These are phyloP conservation scores for Wickerhamomyces ciferrii DNA, from an alignment of 805 yeast genomes.

Conservation along the genomic window DNA sequence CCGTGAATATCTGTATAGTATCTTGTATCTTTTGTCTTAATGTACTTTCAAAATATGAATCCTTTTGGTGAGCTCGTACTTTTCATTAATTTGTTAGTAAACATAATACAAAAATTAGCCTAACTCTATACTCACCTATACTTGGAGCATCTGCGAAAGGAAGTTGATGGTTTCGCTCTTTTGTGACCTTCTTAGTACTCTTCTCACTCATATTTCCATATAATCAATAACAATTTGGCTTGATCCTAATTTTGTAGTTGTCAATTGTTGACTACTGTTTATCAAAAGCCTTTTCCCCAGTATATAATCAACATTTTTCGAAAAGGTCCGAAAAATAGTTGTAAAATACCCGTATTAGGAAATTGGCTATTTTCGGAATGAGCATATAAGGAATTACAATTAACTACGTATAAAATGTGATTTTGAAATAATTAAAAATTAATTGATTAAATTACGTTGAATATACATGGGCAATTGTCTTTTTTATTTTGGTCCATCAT, in stretches of 20 bases:
- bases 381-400: too few species aligned
- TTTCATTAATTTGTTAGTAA: conserved; percentile 10
- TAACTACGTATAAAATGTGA: too few species aligned
- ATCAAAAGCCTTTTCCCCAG: neutral
- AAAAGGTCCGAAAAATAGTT: neutral
- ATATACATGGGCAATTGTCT: too few species aligned
- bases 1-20: conserved; percentile 44
- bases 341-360: neutral
- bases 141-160: conserved; percentile 87
- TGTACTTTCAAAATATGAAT: conserved; percentile 59
- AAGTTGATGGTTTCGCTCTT: conserved; percentile 19
- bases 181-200: neutral
- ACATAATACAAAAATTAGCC: neutral
- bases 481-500: too few species aligned
- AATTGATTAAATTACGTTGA: too few species aligned
- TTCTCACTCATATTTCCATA: neutral
- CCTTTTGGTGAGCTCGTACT: conserved; percentile 90
- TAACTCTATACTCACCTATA: conserved; percentile 46
- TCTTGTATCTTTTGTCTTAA: conserved; percentile 52
- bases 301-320: too few species aligned
- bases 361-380: neutral
- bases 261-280: neutral
- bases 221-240: neutral
- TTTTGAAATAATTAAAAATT: too few species aligned
- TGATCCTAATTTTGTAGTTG: neutral